Evolutionary conservation across 2,329 filamentous ascomycete species (phyloP).

Genomic region (Endoconidiophora polonica): DNA sequence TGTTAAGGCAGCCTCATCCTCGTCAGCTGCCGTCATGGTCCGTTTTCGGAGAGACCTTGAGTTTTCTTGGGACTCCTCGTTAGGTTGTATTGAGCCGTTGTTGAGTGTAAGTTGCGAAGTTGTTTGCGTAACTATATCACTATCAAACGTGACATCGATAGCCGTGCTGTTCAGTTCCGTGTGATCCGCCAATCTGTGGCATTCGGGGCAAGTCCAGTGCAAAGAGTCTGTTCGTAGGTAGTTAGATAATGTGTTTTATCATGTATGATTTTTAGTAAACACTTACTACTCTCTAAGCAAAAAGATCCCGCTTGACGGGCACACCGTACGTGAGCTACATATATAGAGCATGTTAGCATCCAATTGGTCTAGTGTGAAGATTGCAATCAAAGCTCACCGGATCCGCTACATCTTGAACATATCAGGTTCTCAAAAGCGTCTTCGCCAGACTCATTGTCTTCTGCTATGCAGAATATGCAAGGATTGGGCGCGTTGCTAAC

Average conservation of each 20-base stretch:
- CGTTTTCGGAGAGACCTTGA: conserved; percentile 10
- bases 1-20: conserved; percentile 8
- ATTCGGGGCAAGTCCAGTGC: conserved; percentile 34
- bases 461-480: conserved; percentile 66
- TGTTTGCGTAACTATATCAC: too few species aligned
- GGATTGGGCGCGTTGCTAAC: conserved; percentile 31
- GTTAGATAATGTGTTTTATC: background rate
- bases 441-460: conserved; percentile 62
- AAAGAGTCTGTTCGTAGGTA: background rate
- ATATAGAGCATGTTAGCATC: background rate
- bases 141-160: too few species aligned
- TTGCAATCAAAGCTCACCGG: conserved; percentile 40
- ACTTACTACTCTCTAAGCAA: conserved; percentile 31
- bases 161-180: too few species aligned
- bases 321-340: conserved; percentile 75
- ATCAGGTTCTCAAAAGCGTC: conserved; percentile 49
- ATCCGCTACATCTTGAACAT: conserved; percentile 64
- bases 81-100: background rate
- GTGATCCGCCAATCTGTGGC: conserved; percentile 19
- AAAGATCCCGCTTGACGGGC: conserved; percentile 43
- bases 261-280: background rate
- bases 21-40: conserved; percentile 10
- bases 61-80: background rate
- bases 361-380: conserved; percentile 16
- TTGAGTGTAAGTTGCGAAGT: too few species aligned